A percentile compares a stretch with the other conserved stretches of the same genome.
Conservation (phyloP, 2,329 filamentous ascomycete species). For the Lecanicillium sp. region DNA sequence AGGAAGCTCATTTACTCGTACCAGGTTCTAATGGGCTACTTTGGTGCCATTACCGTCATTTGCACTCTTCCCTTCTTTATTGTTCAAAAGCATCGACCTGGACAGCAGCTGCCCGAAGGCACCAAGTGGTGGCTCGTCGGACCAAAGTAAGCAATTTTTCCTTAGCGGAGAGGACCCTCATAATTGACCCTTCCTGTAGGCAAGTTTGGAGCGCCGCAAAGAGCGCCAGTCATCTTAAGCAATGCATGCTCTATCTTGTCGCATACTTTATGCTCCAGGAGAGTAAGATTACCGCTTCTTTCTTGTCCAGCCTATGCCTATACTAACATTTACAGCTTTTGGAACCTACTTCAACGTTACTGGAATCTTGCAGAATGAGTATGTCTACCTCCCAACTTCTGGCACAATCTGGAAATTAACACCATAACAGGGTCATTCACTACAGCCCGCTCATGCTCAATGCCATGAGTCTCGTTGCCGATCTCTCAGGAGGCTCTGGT, state of each 20-base stretch:
- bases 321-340: slow-evolving; percentile 7
- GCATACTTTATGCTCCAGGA: slow-evolving; percentile 16
- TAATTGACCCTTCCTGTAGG: not conserved
- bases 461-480: slow-evolving; percentile 12
- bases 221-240: slow-evolving; percentile 13
- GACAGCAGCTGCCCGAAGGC: slow-evolving; percentile 14
- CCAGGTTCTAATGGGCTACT: slow-evolving; percentile 14
- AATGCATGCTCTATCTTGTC: slow-evolving; percentile 14
- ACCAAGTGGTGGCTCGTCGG: slow-evolving; percentile 11
- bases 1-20: slow-evolving; percentile 11
- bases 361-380: slow-evolving; percentile 14
- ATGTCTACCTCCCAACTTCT: too few relatives aligned
- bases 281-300: slow-evolving; percentile 4
- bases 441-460: slow-evolving; percentile 14
- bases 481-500: slow-evolving; percentile 12
- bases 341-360: slow-evolving; percentile 14
- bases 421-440: slow-evolving; percentile 10
- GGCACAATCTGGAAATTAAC: too few relatives aligned
- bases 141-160: slow-evolving; percentile 7
- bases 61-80: slow-evolving; percentile 15
- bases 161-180: not conserved
- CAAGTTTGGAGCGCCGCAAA: slow-evolving; percentile 13
- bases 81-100: slow-evolving; percentile 15
- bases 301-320: not conserved
- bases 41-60: slow-evolving; percentile 13